phyloP scores from a whole-genome alignment of 2,329 filamentous ascomycete species.

The Ramichloridium luteum region DNA sequence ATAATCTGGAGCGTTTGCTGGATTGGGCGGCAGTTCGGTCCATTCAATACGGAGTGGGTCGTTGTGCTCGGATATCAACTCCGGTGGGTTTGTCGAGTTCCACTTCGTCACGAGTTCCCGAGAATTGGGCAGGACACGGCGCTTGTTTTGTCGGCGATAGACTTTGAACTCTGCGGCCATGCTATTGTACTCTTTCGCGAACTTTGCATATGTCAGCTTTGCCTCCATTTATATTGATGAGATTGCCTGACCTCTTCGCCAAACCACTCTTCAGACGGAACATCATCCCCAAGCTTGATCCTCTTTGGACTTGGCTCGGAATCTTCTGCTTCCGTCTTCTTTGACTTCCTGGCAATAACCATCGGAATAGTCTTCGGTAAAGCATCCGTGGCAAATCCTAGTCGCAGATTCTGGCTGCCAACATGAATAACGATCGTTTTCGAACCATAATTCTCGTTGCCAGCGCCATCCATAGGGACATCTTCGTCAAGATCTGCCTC shows the following conservation, averaged over 20 bases:
- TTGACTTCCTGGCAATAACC: slow-evolving; percentile 70
- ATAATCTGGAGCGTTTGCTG: slow-evolving; percentile 54
- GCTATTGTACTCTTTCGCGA: slow-evolving; percentile 56
- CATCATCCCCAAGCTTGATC: slow-evolving; percentile 49
- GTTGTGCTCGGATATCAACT: slow-evolving; percentile 86
- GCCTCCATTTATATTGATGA: too few species aligned
- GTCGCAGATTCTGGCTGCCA: slow-evolving; percentile 87
- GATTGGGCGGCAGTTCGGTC: slow-evolving; percentile 62
- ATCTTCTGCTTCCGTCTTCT: slow-evolving; percentile 71
- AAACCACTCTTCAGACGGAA: slow-evolving; percentile 65
- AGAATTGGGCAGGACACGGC: slow-evolving; percentile 90
- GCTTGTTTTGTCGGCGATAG: slow-evolving; percentile 86
- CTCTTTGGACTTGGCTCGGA: slow-evolving; percentile 64
- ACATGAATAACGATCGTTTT: slow-evolving; percentile 92
- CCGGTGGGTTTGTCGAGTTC: slow-evolving; percentile 72
- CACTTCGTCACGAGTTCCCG: slow-evolving; percentile 92
- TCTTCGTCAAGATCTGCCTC: slow-evolving; percentile 28
- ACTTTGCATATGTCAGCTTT: slow-evolving; percentile 28
- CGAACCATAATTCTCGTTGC: slow-evolving; percentile 57
- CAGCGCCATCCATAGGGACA: slow-evolving; percentile 46
- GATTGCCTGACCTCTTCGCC: slow-evolving; percentile 78
- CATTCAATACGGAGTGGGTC: slow-evolving; percentile 89
- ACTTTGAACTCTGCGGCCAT: slow-evolving; percentile 79
- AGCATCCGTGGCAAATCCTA: slow-evolving; percentile 91
- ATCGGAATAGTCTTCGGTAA: slow-evolving; percentile 89